Evolutionary conservation across 345 rosid species (phyloP).

Genomic region (Excoecaria cochinchinensis): DNA sequence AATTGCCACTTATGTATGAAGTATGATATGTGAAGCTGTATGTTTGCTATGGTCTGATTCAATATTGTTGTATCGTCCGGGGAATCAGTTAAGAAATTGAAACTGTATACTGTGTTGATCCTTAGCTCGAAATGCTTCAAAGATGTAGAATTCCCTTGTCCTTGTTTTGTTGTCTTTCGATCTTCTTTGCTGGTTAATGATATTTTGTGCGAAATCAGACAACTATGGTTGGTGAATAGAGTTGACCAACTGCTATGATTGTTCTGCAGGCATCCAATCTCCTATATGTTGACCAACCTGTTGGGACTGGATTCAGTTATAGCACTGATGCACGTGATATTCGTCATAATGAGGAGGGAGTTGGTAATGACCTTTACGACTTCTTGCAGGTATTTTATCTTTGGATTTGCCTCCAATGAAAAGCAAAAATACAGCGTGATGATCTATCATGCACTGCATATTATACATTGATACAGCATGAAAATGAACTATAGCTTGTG

Average conservation of each 20-base stretch:
- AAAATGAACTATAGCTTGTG: neutral
- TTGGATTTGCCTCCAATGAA: neutral
- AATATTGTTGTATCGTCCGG: neutral
- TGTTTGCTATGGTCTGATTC: neutral
- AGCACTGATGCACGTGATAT: constrained; percentile 80
- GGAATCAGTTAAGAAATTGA: neutral
- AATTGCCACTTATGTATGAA: neutral
- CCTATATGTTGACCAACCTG: constrained; percentile 92
- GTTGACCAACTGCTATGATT: constrained; percentile 2
- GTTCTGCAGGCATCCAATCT: constrained; percentile 79
- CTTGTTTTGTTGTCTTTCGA: neutral
- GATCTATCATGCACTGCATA: neutral
- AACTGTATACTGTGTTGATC: neutral
- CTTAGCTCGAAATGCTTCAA: neutral
- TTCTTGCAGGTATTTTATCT: constrained; percentile 76
- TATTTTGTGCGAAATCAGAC: neutral
- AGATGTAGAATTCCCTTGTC: neutral
- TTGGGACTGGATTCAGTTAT: constrained; percentile 97
- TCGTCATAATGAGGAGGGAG: constrained; percentile 84
- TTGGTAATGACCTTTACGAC: constrained; percentile 88
- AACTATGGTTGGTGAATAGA: neutral
- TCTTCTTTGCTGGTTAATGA: neutral
- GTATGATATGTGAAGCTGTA: neutral
- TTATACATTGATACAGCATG: neutral
- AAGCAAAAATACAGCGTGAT: neutral